Evolutionary conservation across 179 eudicot genomes (phyloP).

Genomic region (Gypsophila paniculata): DNA sequence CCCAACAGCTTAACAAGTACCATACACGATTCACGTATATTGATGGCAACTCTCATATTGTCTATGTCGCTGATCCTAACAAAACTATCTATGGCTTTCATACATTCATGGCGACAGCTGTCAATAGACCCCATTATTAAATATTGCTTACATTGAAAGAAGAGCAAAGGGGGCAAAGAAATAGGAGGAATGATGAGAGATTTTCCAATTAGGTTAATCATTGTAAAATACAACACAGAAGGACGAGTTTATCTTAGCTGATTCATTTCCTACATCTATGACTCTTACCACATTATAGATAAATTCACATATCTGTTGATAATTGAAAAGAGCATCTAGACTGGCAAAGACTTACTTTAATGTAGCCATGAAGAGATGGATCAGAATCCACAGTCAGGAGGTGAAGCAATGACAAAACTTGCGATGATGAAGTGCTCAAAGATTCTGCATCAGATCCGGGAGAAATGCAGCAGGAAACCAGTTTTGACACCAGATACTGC

Average conservation of each 20-base stretch:
- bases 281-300: not conserved
- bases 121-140: not conserved
- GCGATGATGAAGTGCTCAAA: conserved; percentile 43
- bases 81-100: not conserved
- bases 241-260: not conserved
- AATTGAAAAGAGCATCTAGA: not conserved
- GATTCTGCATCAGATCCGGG: conserved; percentile 28
- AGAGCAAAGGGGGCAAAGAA: not conserved
- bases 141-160: not conserved
- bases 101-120: too few species aligned
- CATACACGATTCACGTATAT: not conserved
- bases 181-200: too few species aligned
- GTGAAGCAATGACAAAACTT: conserved; percentile 66
- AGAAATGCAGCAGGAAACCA: conserved; percentile 62
- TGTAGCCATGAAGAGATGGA: conserved; percentile 66
- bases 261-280: not conserved
- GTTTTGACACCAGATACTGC: conserved; percentile 80
- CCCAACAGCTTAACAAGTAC: not conserved
- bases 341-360: conserved; percentile 49
- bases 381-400: conserved; percentile 74
- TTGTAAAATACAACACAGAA: too few species aligned
- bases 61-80: not conserved
- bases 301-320: not conserved
- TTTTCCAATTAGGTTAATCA: too few species aligned
- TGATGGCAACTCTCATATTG: not conserved